Conservation (phyloP, 371 early-diverging fungal species). For the Massospora cicadina region DNA sequence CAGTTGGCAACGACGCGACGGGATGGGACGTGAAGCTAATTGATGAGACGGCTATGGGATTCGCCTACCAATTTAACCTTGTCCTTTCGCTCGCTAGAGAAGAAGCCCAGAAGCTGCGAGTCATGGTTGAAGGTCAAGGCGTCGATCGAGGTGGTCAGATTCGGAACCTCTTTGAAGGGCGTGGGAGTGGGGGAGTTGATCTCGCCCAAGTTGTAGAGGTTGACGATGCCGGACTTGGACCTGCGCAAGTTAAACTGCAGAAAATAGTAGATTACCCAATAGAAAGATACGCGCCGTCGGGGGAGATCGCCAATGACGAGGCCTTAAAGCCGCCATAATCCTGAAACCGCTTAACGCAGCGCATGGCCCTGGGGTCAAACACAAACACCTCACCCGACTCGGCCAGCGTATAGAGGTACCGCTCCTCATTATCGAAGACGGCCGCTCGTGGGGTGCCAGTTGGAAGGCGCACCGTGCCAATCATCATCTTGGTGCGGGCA, state of each 20-base stretch:
- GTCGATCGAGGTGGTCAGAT: slow-evolving; percentile 65
- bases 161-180: slow-evolving; percentile 53
- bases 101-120: slow-evolving; percentile 60
- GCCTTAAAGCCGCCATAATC: slow-evolving; percentile 71
- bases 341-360: slow-evolving; percentile 49
- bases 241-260: slow-evolving; percentile 19
- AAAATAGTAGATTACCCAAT: slow-evolving; percentile 38
- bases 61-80: slow-evolving; percentile 37
- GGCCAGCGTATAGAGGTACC: slow-evolving; percentile 40
- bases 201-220: slow-evolving; percentile 49
- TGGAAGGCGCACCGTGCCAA: slow-evolving; percentile 70
- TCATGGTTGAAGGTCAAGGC: slow-evolving; percentile 61
- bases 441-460: slow-evolving; percentile 39
- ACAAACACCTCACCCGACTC: slow-evolving; percentile 46
- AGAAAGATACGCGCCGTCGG: slow-evolving; percentile 54
- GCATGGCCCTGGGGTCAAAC: slow-evolving; percentile 43
- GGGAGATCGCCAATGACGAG: slow-evolving; percentile 45
- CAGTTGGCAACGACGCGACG: slow-evolving; percentile 72
- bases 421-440: slow-evolving; percentile 39
- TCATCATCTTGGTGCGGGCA: slow-evolving; percentile 60
- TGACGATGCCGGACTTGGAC: slow-evolving; percentile 67
- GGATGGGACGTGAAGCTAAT: slow-evolving; percentile 47
- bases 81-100: slow-evolving; percentile 47
- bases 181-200: slow-evolving; percentile 28
- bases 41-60: not conserved